Percentiles rank a stretch among this genome's conserved stretches.
These are phyloP conservation scores for Candida sonorensis DNA, from an alignment of 805 yeast genomes.

Conservation along the genomic window DNA sequence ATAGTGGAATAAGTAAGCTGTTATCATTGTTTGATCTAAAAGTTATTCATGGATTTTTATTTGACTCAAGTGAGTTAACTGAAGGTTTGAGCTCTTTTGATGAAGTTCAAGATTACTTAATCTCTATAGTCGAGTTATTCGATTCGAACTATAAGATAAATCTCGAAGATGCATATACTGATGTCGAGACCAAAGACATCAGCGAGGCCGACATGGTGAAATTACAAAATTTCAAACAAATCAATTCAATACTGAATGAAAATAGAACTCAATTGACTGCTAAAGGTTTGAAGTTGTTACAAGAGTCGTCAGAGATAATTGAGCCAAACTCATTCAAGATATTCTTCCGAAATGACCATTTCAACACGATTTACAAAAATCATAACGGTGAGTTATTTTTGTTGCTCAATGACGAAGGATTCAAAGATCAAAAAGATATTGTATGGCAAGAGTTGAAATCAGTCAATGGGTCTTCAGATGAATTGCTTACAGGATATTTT, in stretches of 20 bases:
- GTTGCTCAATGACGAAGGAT: constrained; percentile 72
- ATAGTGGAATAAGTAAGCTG: constrained; percentile 14
- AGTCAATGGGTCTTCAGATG: constrained; percentile 62
- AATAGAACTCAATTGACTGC: constrained; percentile 74
- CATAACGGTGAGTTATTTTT: constrained; percentile 43
- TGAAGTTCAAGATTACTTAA: constrained; percentile 23
- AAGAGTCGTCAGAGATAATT: constrained; percentile 29
- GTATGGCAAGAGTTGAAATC: constrained; percentile 80
- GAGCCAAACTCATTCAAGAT: constrained; percentile 53
- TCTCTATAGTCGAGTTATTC: constrained; percentile 13
- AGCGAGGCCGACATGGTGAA: not conserved
- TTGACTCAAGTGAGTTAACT: constrained; percentile 1
- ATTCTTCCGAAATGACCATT: constrained; percentile 87
- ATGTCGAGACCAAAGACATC: no score
- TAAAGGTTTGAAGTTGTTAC: constrained; percentile 50
- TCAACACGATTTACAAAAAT: constrained; percentile 58
- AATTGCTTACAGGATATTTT: constrained; percentile 62
- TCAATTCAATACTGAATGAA: constrained; percentile 41
- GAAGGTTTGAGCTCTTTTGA: constrained; percentile 19
- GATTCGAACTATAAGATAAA: constrained; percentile 1
- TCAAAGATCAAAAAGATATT: constrained; percentile 35
- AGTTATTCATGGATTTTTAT: constrained; percentile 71
- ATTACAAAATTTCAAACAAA: constrained; percentile 5
- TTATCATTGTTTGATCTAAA: constrained; percentile 20
- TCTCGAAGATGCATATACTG: no score